Percentiles rank a stretch among this genome's conserved stretches.
phyloP scores from a whole-genome alignment of 495 filamentous ascomycete genomes.

The Neurospora sp. region DNA sequence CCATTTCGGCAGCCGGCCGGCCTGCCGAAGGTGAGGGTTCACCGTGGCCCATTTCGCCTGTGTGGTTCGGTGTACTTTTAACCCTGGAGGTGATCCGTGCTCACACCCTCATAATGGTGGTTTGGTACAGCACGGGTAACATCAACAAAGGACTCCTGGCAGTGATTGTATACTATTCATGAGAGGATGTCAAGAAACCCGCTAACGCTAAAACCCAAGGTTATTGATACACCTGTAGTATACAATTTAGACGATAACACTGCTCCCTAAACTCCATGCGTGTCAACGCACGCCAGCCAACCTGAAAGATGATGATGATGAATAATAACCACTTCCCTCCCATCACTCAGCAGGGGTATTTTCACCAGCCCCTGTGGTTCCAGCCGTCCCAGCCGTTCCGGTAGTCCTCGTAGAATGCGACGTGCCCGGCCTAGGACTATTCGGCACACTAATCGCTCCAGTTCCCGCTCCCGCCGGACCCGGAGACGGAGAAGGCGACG shows the following conservation, averaged over 20 bases:
- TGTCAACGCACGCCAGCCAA: background rate
- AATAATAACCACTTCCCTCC: background rate
- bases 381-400: background rate
- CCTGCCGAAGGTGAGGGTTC: background rate
- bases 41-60: background rate
- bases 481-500: constrained; percentile 16
- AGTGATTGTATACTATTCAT: background rate
- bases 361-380: background rate
- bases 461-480: background rate
- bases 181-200: background rate
- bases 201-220: background rate
- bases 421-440: constrained; percentile 19
- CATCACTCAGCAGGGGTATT: background rate
- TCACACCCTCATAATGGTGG: background rate
- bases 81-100: background rate
- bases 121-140: background rate
- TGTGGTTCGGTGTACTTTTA: background rate
- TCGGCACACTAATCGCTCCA: background rate
- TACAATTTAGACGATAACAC: background rate
- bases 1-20: background rate
- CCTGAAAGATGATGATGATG: background rate
- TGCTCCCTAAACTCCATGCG: background rate
- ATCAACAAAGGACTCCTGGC: background rate
- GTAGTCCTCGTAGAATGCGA: constrained; percentile 10
- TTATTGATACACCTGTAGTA: background rate